These are phyloP conservation scores for Pleurotus eryngii DNA, from an alignment of 768 basidiomycete genomes.

Conservation along the genomic window DNA sequence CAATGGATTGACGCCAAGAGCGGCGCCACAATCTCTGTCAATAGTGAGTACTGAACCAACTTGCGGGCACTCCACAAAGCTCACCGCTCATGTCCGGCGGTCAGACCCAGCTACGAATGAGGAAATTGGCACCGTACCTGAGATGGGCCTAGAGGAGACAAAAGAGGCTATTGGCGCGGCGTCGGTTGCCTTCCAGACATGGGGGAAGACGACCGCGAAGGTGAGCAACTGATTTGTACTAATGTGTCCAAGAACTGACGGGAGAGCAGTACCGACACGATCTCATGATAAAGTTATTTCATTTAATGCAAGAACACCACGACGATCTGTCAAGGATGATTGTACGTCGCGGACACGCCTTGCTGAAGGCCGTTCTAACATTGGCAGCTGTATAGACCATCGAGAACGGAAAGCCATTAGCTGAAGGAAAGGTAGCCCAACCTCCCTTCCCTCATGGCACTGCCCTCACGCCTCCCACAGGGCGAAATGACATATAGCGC, in stretches of 20 bases:
- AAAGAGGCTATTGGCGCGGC: conserved; percentile 84
- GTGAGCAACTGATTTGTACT: conserved; percentile 33
- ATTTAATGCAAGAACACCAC: conserved; percentile 75
- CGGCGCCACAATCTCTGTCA: conserved; percentile 69
- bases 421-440: conserved; percentile 67
- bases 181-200: conserved; percentile 72
- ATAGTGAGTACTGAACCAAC: conserved; percentile 49
- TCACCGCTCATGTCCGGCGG: neutral
- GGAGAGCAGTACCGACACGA: conserved; percentile 70
- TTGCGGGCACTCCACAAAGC: neutral
- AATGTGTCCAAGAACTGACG: neutral
- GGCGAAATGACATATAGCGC: conserved; percentile 85
- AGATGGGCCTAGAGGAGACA: conserved; percentile 85
- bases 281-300: conserved; percentile 73
- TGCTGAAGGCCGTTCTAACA: conserved; percentile 14
- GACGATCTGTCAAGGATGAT: conserved; percentile 89
- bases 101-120: conserved; percentile 87
- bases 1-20: conserved; percentile 82
- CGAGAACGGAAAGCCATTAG: conserved; percentile 93
- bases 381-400: conserved; percentile 56
- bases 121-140: conserved; percentile 81
- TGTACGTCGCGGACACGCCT: conserved; percentile 39
- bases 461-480: conserved; percentile 28
- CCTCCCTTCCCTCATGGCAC: neutral
- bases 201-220: conserved; percentile 87